Conservation (phyloP, 768 basidiomycete species). For the Mycena haematopus region DNA sequence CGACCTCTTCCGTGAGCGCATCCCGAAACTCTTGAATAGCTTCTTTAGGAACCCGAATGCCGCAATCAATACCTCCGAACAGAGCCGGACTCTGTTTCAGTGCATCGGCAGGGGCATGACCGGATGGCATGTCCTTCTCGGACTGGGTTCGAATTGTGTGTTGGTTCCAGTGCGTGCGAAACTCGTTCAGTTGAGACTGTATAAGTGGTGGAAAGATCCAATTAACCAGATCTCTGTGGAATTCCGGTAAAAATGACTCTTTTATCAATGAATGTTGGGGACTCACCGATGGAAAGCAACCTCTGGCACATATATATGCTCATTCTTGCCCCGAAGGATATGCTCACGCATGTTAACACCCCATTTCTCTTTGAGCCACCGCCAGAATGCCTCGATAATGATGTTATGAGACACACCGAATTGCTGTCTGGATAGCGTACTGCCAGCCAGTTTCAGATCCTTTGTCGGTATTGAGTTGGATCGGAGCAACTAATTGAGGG, state of each 20-base stretch:
- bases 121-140: neutral
- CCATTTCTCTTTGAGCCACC: neutral
- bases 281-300: neutral
- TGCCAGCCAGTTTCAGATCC: conserved; percentile 41
- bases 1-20: neutral
- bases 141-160: neutral
- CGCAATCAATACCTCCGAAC: neutral
- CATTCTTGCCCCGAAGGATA: neutral
- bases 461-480: conserved; percentile 39
- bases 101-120: neutral
- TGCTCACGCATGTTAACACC: neutral
- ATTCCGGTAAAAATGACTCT: neutral
- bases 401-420: conserved; percentile 38
- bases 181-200: neutral
- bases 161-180: neutral
- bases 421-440: conserved; percentile 12
- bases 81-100: neutral
- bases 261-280: neutral
- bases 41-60: neutral
- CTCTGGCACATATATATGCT: neutral
- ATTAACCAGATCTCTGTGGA: neutral
- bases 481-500: conserved; percentile 37
- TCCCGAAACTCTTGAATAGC: neutral
- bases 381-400: conserved; percentile 40
- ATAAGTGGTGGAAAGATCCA: neutral